Evolutionary conservation across 2,329 filamentous ascomycete species (phyloP), one percentile per base, ranked within the genome.

Genomic region (Piedraia hortae): DNA sequence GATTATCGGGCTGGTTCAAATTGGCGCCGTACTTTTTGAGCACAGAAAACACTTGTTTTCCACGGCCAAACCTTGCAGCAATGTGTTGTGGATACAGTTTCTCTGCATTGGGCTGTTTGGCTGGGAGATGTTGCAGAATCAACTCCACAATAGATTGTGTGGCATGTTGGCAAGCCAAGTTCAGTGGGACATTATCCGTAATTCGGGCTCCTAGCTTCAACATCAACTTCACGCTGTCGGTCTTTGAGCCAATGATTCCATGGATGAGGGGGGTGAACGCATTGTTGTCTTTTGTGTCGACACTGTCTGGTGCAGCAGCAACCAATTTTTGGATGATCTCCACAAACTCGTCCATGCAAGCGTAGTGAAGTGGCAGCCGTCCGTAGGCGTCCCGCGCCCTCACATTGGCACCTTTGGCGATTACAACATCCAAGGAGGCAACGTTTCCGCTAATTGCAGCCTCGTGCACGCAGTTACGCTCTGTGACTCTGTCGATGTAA

Each of bases 181-280:
- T 93, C 23, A 97, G 54, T 4, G 85, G 85, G 14, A 90, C 78
- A 43, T 93, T 82, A 39, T 91, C 85, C 2, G 74, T 64, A 28
- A 93, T 67, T 10, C 77, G 61, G n/a, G 82, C 78, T 23, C 71
- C 70, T 34, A 62, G 64, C 13, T 59, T 55, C 11, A 97, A 61
- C 19, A 97, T 56, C 23, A 64, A 60, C 40, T 75, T 58, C 3
- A 89, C 78, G 40, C 77, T 89, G 21, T 65, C 58, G 10, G 82
- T 52, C 28, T 85, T 69, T 12, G 72, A 68, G 37, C 88, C 78
- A 23, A 90, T 80, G 30, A 93, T 91, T 19, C 77, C 72, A 45
- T 93, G 85, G 26, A 97, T 85, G 20, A 97, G 51, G 1, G 85
- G 80, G 0, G 82, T 93, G 43, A 90, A 97, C 45, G 90, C 91